phyloP scores from a whole-genome alignment of 2,329 filamentous ascomycete genomes.

The Hypoxylon sp. region DNA sequence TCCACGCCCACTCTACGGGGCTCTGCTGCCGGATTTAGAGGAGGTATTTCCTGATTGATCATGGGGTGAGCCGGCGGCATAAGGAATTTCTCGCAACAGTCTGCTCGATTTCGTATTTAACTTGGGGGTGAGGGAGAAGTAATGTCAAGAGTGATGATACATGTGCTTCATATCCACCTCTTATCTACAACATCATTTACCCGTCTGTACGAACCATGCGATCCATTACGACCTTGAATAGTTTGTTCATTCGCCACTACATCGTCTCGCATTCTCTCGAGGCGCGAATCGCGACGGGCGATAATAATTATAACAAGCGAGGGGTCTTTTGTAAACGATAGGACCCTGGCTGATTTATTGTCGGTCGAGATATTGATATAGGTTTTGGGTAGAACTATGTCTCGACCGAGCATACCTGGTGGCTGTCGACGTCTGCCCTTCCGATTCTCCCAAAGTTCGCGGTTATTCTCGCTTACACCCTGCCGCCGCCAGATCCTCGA shows the following conservation, averaged over 20 bases:
- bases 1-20: neutral
- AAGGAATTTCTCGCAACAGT: slow-evolving; percentile 9
- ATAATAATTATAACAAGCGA: slow-evolving; percentile 6
- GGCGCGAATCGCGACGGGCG: neutral
- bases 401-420: slow-evolving; percentile 12
- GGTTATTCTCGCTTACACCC: slow-evolving; percentile 66
- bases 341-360: neutral
- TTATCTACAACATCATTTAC: slow-evolving; percentile 9
- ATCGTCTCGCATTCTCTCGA: neutral
- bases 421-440: slow-evolving; percentile 2
- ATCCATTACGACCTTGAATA: slow-evolving; percentile 14
- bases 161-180: slow-evolving; percentile 15
- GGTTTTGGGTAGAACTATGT: slow-evolving; percentile 23
- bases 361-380: neutral
- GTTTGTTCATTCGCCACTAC: slow-evolving; percentile 11
- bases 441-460: slow-evolving; percentile 35
- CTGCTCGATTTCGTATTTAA: slow-evolving; percentile 10
- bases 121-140: neutral
- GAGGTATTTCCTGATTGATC: slow-evolving; percentile 8
- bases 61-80: slow-evolving; percentile 35
- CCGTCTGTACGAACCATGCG: slow-evolving; percentile 31
- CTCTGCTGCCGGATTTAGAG: neutral
- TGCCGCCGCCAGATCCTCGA: slow-evolving; percentile 65
- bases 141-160: slow-evolving; percentile 2
- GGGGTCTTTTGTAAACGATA: neutral